Base-by-base conservation (phyloP, 192 early-diverging fungal species). In the Coemansia sp. region DNA sequence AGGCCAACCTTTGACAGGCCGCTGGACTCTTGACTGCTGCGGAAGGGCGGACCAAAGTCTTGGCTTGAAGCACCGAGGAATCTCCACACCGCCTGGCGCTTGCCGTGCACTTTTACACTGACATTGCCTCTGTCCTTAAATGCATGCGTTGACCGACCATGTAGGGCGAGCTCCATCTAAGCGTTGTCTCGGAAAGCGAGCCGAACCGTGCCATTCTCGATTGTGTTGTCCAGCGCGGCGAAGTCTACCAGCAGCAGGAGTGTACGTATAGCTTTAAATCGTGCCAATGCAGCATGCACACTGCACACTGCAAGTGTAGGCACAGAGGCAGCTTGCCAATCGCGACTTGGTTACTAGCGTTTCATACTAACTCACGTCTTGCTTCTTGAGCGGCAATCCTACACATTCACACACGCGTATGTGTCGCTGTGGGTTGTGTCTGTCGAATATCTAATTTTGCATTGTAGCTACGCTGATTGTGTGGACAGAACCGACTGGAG, bases 401-500 rank as follows among this genome's bases (percentile, higher is more conserved):
- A 47, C 45, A 7, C 25, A 50, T 50, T 25, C 36, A 28, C 48
- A 26, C 38, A 41, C 6, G 21, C 36, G 28, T 35, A 8, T 18
- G 43, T 56, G 61, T 36, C 13, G 39, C 21, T 6, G 62, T 23
- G 59, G 38, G 38, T 31, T 9, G 25, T 64, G 34, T 5, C n/a
- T 47, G 38, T 26, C 23, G 52, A 20, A 37, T 42, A 48, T 65
- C 37, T 66, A 43, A 53, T 20, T 35, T 28, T 58, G 35, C 39
- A 52, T 64, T 61, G 67, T 87, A 93, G 94, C 91, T 25, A 96
- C 96, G 33, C 76, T 95, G 64, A 94, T 98, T 83, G 90, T 95
- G n/a, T 98, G 96, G 94, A 86, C 80, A 31, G 80, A 82, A 31
- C 75, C 80, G 11, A 66, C 80, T 39, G 87, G 88, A 12, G 69